Evolutionary conservation across 1,139 yeast species (phyloP), one percentile per base, ranked within the genome.

Genomic region (Hemisphaericaspora lyxosophila): DNA sequence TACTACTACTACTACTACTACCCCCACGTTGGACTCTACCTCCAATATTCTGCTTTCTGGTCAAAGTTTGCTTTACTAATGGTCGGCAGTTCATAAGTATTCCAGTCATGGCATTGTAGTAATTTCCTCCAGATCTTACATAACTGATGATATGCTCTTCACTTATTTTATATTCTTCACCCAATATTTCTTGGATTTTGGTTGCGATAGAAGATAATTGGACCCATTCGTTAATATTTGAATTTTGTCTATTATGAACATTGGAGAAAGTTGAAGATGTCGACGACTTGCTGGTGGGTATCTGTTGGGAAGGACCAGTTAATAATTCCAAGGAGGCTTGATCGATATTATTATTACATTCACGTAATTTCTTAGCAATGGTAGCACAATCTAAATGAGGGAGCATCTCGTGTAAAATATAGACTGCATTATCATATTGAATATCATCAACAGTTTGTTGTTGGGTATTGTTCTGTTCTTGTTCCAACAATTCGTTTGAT

Each of bases 11-110:
- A 15, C 12, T n/a, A 13, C 22, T 13, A 2, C 22, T 20, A 8
- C 36, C 41, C 7, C 43, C 53, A 34, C 62, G 48, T 47, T 57
- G 66, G 11, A 57, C 66, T 30, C 64, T 38, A 5, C 62, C 57
- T 3, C 59, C 59, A 15, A 41, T 17, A 4, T 31, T 37, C 7
- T 17, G 23, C 8, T 20, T 33, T 25, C 8, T 24, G 5, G 45
- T 35, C 3, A 31, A 26, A 9, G 34, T 29, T 17, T 34, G 37
- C 27, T 35, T 34, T 7, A 29, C 28, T 33, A 19, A 36, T 7
- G 45, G 46, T 22, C 41, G 43, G 15, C 42, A 51, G 29, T 50
- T 55, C 34, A 36, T 48, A 14, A 70, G 51, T 5, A 70, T 49
- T 14, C 62, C 67, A 17, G 59, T 51, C 26, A 70, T 46, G 2